These are phyloP conservation scores for Lodderomyces oxycetoniae DNA, from an alignment of 1,139 yeast species.

Conservation along the genomic window DNA sequence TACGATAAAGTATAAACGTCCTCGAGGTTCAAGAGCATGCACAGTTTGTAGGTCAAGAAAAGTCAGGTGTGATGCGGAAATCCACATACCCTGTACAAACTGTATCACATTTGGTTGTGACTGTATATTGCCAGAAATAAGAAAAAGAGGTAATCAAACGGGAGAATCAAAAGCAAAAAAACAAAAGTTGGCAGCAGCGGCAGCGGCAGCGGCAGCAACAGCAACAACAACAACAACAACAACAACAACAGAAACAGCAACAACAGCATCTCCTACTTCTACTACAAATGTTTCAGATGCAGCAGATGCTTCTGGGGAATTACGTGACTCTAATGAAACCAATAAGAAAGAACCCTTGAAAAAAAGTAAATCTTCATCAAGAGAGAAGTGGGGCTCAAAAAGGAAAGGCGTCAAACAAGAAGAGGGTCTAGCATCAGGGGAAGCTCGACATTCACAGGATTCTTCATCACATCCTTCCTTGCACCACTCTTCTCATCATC, in stretches of 20 bases:
- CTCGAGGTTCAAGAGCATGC: constrained; percentile 52
- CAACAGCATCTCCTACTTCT: background rate
- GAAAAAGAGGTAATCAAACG: constrained; percentile 36
- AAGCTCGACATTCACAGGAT: background rate
- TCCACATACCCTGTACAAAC: constrained; percentile 72
- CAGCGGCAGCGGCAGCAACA: constrained; percentile 1
- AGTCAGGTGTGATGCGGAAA: constrained; percentile 65
- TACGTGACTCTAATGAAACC: background rate
- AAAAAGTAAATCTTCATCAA: background rate
- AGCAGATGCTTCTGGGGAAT: background rate
- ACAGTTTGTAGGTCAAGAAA: constrained; percentile 64
- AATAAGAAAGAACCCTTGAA: background rate
- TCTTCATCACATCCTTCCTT: background rate
- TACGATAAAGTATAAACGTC: constrained; percentile 47
- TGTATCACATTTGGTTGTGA: constrained; percentile 75
- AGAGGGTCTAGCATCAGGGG: background rate
- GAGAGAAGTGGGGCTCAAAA: too few relatives aligned
- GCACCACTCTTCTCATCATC: background rate
- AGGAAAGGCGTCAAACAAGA: background rate
- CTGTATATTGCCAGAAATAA: constrained; percentile 60
- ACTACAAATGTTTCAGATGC: constrained; percentile 1
- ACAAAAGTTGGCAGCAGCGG: constrained; percentile 6
- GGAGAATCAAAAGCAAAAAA: constrained; percentile 24
- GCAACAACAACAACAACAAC: constrained; percentile 1
- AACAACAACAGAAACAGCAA: constrained; percentile 2